Evolutionary conservation across 257 asterid species (phyloP), one percentile per base, ranked within the genome.

Genomic region (Solanum peruvianum): DNA sequence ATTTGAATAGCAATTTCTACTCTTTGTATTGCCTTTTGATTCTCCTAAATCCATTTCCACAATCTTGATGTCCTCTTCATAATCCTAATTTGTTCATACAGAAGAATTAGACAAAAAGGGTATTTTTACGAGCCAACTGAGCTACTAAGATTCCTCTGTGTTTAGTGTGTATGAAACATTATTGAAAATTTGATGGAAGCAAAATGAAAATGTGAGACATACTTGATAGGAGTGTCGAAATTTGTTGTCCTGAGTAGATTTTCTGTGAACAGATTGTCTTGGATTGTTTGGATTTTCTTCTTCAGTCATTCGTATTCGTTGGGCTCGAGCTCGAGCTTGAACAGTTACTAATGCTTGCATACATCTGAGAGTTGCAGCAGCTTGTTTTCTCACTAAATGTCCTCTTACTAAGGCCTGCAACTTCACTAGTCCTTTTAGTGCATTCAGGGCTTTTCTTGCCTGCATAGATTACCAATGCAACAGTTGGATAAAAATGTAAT

Each of bases 391-490:
- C 83, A 97, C 98, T 87, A 97, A 86, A 91, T 97, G 99, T 71
- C 98, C 99, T 75, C 99, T 94, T 9, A 95, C 97, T 91, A 97
- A 62, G 33, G 99, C 99, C 89, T 97, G 98, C 91, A 97, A 86
- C 92, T 97, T 95, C 91, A 95, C 99, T 60, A 97, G 88, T 60
- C 99, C 99, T 88, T 88, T 95, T 92, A 96, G 87, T 33, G 99
- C 99, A 92, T 97, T 97, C 98, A 97, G 73, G 31, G 99, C 99
- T 87, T 95, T 96, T 87, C 98, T 92, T 47, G 99, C 97, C 99
- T 97, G 88, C 15, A 84, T 58, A 84, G 66, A 90, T 27, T 78
- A 10, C 16, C 84, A 78, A 45, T 78, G 18, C 15, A 78, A 47
- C 62, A 80, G 41, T 9, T n/a, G 0, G 0, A 18, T 64, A 84